Evolutionary conservation across 495 filamentous ascomycete species (phyloP).

Genomic region (Hypomontagnella monticulosa): DNA sequence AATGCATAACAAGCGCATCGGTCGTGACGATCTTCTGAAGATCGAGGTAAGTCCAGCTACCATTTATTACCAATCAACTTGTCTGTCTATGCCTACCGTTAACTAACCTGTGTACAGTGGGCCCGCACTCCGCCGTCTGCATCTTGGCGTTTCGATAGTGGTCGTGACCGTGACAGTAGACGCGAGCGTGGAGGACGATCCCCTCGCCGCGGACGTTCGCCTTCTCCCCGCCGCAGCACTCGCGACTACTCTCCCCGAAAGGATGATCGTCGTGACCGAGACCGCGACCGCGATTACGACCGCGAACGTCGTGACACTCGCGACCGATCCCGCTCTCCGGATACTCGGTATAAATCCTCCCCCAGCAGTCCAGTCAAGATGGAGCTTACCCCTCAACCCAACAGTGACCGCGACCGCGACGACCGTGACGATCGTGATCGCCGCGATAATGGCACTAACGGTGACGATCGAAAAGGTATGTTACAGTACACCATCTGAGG

Average conservation of each 20-base stretch:
- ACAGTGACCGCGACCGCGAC: constrained; percentile 65
- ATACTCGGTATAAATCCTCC: constrained; percentile 68
- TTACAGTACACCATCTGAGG: constrained; percentile 27
- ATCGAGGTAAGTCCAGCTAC: constrained; percentile 80
- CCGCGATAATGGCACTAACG: constrained; percentile 74
- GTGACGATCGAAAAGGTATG: constrained; percentile 91
- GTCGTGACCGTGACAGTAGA: constrained; percentile 73
- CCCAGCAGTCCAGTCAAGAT: background rate
- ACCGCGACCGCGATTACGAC: constrained; percentile 82
- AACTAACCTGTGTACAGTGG: constrained; percentile 70
- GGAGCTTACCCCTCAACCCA: constrained; percentile 17
- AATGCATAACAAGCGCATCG: constrained; percentile 99
- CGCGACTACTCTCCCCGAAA: constrained; percentile 90
- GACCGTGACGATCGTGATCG: constrained; percentile 65
- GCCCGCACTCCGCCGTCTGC: constrained; percentile 97
- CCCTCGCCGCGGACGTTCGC: constrained; percentile 77
- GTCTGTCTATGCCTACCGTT: background rate
- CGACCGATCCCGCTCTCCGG: constrained; percentile 79
- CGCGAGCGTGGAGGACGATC: constrained; percentile 74
- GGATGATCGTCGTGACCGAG: constrained; percentile 87
- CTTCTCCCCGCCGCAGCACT: constrained; percentile 78
- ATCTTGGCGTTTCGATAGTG: constrained; percentile 97
- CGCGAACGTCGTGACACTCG: constrained; percentile 74
- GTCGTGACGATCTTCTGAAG: constrained; percentile 94
- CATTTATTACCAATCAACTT: background rate